phyloP scores from a whole-genome alignment of 2,329 filamentous ascomycete genomes.

The Hymenoscyphus fructigenus region DNA sequence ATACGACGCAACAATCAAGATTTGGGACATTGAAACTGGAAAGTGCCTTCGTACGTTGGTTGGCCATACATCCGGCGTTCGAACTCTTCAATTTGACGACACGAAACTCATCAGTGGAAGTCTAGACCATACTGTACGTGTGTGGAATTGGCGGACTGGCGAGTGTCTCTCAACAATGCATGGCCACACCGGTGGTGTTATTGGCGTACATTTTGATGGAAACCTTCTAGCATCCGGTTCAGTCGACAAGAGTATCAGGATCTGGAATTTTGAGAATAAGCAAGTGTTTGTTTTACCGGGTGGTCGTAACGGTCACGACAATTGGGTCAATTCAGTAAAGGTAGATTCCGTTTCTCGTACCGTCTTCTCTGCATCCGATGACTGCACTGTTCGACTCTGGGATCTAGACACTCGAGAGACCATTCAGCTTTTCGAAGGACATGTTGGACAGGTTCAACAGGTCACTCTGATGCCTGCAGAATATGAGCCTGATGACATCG shows the following conservation, averaged over 20 bases:
- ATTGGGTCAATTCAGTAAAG: constrained; percentile 96
- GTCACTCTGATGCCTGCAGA: constrained; percentile 80
- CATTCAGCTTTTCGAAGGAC: constrained; percentile 77
- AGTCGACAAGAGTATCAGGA: constrained; percentile 83
- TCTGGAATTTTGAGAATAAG: constrained; percentile 88
- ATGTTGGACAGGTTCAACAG: constrained; percentile 94
- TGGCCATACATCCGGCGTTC: constrained; percentile 80
- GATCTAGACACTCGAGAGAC: constrained; percentile 82
- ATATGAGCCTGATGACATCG: constrained; percentile 81
- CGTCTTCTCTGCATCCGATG: constrained; percentile 89
- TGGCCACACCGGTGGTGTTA: constrained; percentile 78
- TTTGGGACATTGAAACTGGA: constrained; percentile 91
- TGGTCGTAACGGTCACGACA: constrained; percentile 67
- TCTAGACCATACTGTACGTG: constrained; percentile 80
- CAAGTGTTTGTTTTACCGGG: constrained; percentile 67
- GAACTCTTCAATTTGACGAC: constrained; percentile 90
- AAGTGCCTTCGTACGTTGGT: constrained; percentile 79
- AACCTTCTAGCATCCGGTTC: constrained; percentile 86
- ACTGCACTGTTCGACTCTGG: constrained; percentile 89
- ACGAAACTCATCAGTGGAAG: constrained; percentile 88
- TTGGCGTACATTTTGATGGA: constrained; percentile 83
- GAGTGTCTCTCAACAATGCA: constrained; percentile 78
- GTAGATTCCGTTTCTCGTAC: constrained; percentile 81
- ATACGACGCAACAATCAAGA: constrained; percentile 92
- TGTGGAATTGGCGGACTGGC: constrained; percentile 97